Evolutionary conservation across 139 green algal species (phyloP), one percentile per base, ranked within the genome.

Genomic region (Tetradesmus lagerheimii): DNA sequence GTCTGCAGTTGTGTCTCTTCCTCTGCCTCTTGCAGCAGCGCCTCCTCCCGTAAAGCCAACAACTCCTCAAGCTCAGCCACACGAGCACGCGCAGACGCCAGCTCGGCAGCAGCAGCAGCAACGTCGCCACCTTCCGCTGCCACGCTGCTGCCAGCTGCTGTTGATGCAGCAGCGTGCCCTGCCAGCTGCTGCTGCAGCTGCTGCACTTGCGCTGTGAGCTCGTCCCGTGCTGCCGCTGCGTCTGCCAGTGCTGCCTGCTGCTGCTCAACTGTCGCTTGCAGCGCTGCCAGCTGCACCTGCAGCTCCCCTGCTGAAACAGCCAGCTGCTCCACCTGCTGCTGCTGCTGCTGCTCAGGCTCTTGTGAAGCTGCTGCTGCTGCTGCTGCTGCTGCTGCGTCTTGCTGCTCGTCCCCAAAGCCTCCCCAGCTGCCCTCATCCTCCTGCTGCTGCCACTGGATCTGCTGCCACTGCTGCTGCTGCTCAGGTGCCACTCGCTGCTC

Each of bases 1-100:
- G 81, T 87, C 29, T 78, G 81, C 81, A 87, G 81, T 18, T 77
- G 64, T 41, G 83, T 88, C 64, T 88, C 83, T 31, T 39, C 83
- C 38, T 88, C 83, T 15, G 83, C 83, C 83, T 88, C 57, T 27
- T 64, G 29, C 62, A 88, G 62, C 62, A 88, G 83, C 37, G 80
- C 83, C 38, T 64, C 62, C 83, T 88, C 64, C 38, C 78, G 20
- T 20, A 41, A 35, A 2, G 38, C 38, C 78, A 84, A 41, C 41
- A 84, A 25, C 39, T 84, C 78, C 23, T 62, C 12, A 38, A 88
- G 64, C 83, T 88, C 83, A 77, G 43, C 25, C 45, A 80, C 38
- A 80, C 62, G 62, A n/a, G 38, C 57, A 0, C 39, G 16, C 12
- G 83, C 74, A 41, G 74, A 62, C 8, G 47, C 6, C 47, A 62